Conservation (phyloP, 163 green algal species). For the Scenedesmus sp. region DNA sequence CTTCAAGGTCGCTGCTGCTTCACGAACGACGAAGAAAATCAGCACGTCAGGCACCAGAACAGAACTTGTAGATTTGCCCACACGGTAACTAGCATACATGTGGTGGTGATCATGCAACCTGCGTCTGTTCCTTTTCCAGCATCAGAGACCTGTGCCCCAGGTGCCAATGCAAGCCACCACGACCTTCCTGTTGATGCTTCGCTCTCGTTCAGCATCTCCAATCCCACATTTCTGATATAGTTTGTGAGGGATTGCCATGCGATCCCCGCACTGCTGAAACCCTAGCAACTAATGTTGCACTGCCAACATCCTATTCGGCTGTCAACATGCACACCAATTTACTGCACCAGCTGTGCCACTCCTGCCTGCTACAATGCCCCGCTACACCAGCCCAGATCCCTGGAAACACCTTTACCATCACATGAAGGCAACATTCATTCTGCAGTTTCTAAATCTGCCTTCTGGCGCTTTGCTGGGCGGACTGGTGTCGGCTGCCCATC, state of each 20-base stretch:
- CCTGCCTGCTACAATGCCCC: not conserved
- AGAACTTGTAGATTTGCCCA: not conserved
- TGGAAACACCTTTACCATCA: too few relatives aligned
- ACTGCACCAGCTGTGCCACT: not conserved
- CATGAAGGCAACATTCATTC: not conserved
- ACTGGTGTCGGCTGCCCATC: not conserved
- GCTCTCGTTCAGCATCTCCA: not conserved
- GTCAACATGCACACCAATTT: not conserved
- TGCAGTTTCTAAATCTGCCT: not conserved
- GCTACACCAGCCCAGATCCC: too few relatives aligned
- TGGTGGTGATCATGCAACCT: not conserved
- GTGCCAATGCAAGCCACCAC: not conserved
- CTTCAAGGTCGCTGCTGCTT: not conserved
- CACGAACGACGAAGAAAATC: not conserved
- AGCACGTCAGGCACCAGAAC: not conserved
- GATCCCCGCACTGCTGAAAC: not conserved
- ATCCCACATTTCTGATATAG: not conserved
- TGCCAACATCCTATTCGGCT: not conserved
- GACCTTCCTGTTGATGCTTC: not conserved
- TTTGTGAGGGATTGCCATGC: too few relatives aligned
- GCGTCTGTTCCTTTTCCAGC: not conserved
- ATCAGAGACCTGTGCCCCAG: slow-evolving; percentile 10
- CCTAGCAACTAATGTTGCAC: not conserved
- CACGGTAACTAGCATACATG: not conserved
- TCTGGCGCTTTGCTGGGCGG: not conserved